These are phyloP conservation scores for Hygrophoropsis aurantiaca DNA, from an alignment of 768 basidiomycete genomes.

Conservation along the genomic window DNA sequence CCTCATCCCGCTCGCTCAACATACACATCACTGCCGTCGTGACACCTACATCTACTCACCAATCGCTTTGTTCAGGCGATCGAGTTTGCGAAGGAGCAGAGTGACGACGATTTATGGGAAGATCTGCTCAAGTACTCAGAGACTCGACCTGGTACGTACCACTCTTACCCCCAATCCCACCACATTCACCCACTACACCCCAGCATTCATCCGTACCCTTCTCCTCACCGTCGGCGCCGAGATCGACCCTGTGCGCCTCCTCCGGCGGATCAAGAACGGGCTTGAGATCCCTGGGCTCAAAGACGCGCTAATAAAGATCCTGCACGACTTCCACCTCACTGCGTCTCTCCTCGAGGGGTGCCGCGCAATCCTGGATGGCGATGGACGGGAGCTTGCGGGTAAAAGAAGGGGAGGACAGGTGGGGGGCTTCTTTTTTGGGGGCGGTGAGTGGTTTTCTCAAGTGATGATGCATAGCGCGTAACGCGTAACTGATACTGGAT, in stretches of 20 bases:
- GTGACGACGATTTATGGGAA: conserved; percentile 97
- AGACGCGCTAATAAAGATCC: conserved; percentile 91
- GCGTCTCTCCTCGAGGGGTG: conserved; percentile 92
- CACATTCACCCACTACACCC: not conserved
- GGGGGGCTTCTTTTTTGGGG: conserved; percentile 74
- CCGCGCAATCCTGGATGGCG: conserved; percentile 81
- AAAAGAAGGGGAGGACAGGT: conserved; percentile 75
- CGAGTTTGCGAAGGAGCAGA: conserved; percentile 97
- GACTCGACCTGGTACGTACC: conserved; percentile 73
- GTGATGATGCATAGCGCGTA: too few species aligned
- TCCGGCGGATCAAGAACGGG: conserved; percentile 93
- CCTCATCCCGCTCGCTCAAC: too few species aligned
- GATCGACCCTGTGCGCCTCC: conserved; percentile 92
- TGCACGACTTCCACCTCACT: conserved; percentile 95
- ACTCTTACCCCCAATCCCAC: not conserved
- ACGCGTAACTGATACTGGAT: not conserved
- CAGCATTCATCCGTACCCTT: conserved; percentile 91
- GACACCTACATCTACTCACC: too few species aligned
- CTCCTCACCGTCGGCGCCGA: conserved; percentile 96
- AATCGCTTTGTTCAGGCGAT: conserved; percentile 62
- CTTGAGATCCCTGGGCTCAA: conserved; percentile 95
- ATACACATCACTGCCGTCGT: not conserved
- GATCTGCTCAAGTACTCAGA: conserved; percentile 94
- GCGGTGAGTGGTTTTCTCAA: conserved; percentile 52
- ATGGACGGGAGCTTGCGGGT: conserved; percentile 70